Evolutionary conservation across 495 filamentous ascomycete species (phyloP).

Genomic region (Aspergillus indologenus): DNA sequence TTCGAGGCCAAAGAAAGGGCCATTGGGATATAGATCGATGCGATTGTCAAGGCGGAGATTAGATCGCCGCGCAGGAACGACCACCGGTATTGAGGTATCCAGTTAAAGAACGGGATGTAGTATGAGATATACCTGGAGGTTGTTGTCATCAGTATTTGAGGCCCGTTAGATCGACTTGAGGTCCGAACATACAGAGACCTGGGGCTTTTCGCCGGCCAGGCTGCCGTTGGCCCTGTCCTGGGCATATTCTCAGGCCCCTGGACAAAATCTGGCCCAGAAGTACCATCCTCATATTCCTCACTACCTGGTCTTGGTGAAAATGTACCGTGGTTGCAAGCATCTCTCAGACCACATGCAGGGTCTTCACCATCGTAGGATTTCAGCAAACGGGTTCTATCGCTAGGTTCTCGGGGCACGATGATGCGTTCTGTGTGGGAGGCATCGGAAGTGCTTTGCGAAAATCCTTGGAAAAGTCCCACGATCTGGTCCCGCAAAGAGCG

Average conservation of each 20-base stretch:
- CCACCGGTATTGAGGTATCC: slow-evolving; percentile 81
- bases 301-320: slow-evolving; percentile 66
- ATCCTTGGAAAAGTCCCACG: slow-evolving; percentile 32
- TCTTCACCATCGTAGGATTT: slow-evolving; percentile 36
- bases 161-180: neutral
- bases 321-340: slow-evolving; percentile 69
- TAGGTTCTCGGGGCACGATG: slow-evolving; percentile 16
- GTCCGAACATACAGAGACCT: slow-evolving; percentile 33
- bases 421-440: slow-evolving; percentile 9
- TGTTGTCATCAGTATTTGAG: neutral
- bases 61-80: slow-evolving; percentile 82
- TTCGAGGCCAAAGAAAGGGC: slow-evolving; percentile 90
- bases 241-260: slow-evolving; percentile 35
- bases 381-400: slow-evolving; percentile 36
- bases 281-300: slow-evolving; percentile 32
- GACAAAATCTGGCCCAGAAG: slow-evolving; percentile 17
- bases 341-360: slow-evolving; percentile 38
- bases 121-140: slow-evolving; percentile 77
- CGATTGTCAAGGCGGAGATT: slow-evolving; percentile 81
- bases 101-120: slow-evolving; percentile 87
- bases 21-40: slow-evolving; percentile 98
- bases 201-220: slow-evolving; percentile 29
- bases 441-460: slow-evolving; percentile 9
- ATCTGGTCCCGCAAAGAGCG: slow-evolving; percentile 39
- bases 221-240: slow-evolving; percentile 31